Evolutionary conservation across 129 eudicot species (phyloP).

Genomic region (Dittrichia graveolens): DNA sequence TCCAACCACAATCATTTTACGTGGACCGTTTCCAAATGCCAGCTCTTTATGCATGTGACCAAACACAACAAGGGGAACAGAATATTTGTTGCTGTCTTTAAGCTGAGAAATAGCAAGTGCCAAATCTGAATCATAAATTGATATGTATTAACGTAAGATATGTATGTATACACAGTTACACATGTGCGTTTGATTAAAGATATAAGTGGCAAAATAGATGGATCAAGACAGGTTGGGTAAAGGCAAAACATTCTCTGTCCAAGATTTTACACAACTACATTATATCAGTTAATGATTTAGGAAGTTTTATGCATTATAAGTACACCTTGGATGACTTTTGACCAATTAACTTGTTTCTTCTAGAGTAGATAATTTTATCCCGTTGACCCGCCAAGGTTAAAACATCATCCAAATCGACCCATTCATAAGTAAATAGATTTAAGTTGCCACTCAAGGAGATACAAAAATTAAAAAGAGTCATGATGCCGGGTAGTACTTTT

Average conservation of each 20-base stretch:
- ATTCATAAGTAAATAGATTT: background rate
- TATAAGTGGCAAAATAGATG: background rate
- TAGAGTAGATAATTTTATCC: background rate
- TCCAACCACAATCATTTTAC: conserved; percentile 82
- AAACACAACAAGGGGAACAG: conserved; percentile 71
- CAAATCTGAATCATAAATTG: conserved; percentile 57
- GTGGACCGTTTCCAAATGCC: conserved; percentile 63
- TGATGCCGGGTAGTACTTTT: background rate
- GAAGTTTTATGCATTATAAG: background rate
- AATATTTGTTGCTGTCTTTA: conserved; percentile 48
- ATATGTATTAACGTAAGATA: background rate
- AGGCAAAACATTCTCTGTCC: background rate
- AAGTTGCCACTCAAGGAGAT: background rate
- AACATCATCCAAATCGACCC: background rate
- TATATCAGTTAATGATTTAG: background rate
- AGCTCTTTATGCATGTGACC: conserved; percentile 96
- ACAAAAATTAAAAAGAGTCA: background rate
- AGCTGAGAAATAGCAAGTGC: conserved; percentile 64
- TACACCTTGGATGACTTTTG: background rate
- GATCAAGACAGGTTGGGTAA: background rate
- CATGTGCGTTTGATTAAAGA: background rate
- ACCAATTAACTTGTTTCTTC: background rate
- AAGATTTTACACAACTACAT: background rate
- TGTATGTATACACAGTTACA: background rate
- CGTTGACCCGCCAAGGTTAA: background rate